Base-by-base conservation (phyloP, 305 asterid species). In the Fraxinus platypoda region DNA sequence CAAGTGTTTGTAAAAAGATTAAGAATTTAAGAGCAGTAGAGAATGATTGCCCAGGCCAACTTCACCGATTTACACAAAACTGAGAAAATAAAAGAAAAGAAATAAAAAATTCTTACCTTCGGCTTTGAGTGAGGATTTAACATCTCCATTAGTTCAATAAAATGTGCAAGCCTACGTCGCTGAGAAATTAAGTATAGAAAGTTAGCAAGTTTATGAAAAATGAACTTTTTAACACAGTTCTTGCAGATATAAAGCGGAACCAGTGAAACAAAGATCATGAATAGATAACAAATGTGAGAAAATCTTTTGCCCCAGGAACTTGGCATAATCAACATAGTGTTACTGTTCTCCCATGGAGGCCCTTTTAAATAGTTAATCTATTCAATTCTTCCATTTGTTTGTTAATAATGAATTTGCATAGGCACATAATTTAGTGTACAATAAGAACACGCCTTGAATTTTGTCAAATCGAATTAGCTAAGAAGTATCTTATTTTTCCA, bases 121-220 rank as follows among this genome's bases (percentile, higher is more conserved):
- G 97, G 97, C 83, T 84, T 95, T 62, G 99, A 88, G 86, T 90
- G 90, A 75, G 95, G 94, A 84, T 91, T 94, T 78, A 94, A 82
- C 97, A 95, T 95, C 91, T 94, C 99, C 98, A 94, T 90, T 78
- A 94, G 88, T 86, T 94, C 98, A 57, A 94, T 80, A 87, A 95
- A 93, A 85, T 95, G 93, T 37, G 96, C 97, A 73, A 95, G 91
- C 91, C 87, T 92, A 80, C 93, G 87, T 77, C 97, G 89, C 99
- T 95, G 94, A 37, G 84, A 79, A 37, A 79, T 23, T 76, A 81
- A 59, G 79, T 33, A 33, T 5, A 62, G 46, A 19, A 33, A 71
- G 76, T 54, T 52, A 84, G 75, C 33, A 30, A 31, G 81, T 74
- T 54, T 15, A 33, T 72, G 21, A 33, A 25, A 35, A 80, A 35